A percentile compares a stretch with the other conserved stretches of the same genome.
These are phyloP conservation scores for Chaetomiaceae sp. DNA, from an alignment of 2,329 filamentous ascomycete species.

Conservation along the genomic window DNA sequence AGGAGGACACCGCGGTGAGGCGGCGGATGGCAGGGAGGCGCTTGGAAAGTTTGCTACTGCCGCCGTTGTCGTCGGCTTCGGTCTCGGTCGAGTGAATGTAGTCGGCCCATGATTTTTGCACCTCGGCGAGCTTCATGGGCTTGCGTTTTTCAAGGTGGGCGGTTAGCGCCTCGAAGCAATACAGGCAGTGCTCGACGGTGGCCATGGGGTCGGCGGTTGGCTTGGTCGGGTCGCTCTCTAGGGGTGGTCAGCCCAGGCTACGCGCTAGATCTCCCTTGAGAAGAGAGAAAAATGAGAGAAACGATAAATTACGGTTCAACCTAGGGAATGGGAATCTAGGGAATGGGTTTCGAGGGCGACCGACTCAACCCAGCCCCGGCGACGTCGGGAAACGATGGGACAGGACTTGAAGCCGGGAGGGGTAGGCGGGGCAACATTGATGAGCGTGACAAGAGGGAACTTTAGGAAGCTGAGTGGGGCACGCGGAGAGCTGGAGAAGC, in stretches of 20 bases:
- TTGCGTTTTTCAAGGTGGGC: slow-evolving; percentile 69
- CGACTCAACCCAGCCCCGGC: slow-evolving; percentile 10
- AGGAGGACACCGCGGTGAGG: slow-evolving; percentile 34
- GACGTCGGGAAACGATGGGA: not conserved
- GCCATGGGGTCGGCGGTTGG: slow-evolving; percentile 58
- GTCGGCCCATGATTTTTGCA: slow-evolving; percentile 61
- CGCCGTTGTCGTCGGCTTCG: slow-evolving; percentile 17
- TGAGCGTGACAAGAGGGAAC: not conserved
- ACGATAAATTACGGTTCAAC: too few relatives aligned
- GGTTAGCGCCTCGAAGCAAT: slow-evolving; percentile 83
- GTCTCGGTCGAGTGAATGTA: slow-evolving; percentile 34
- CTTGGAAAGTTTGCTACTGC: slow-evolving; percentile 29
- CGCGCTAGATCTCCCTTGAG: not conserved
- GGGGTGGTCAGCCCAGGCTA: not conserved
- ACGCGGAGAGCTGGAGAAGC: not conserved
- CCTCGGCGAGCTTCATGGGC: slow-evolving; percentile 60
- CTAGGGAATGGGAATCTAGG: too few relatives aligned
- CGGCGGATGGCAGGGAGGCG: slow-evolving; percentile 41
- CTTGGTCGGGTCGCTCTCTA: slow-evolving; percentile 12
- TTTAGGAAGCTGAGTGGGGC: not conserved
- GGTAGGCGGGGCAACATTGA: not conserved
- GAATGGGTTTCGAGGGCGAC: not conserved
- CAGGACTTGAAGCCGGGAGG: not conserved
- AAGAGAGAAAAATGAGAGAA: not conserved
- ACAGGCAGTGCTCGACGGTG: slow-evolving; percentile 77